Percentiles rank a stretch among this genome's conserved stretches.
phyloP scores from a whole-genome alignment of 2,329 filamentous ascomycete species.

The Zymoseptoria tritici region DNA sequence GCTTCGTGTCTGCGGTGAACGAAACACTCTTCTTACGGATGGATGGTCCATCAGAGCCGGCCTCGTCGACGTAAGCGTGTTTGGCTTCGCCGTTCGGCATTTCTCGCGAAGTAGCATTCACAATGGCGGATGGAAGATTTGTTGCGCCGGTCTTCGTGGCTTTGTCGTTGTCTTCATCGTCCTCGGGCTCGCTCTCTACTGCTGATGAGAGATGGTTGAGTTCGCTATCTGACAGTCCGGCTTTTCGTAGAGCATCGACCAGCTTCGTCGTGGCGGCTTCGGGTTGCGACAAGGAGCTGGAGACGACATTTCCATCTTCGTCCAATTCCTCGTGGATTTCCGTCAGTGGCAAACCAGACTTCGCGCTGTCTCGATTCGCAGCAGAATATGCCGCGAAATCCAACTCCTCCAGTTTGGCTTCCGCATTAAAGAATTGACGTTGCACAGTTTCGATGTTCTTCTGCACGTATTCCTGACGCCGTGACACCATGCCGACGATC shows the following conservation, averaged over 20 bases:
- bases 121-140: slow-evolving; percentile 11
- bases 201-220: slow-evolving; percentile 5
- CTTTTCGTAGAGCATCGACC: slow-evolving; percentile 65
- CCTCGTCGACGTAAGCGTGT: neutral
- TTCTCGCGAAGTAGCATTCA: slow-evolving; percentile 3
- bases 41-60: slow-evolving; percentile 14
- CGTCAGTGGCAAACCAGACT: slow-evolving; percentile 61
- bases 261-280: slow-evolving; percentile 61
- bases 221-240: slow-evolving; percentile 49
- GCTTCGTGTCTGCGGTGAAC: slow-evolving; percentile 55
- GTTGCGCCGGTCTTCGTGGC: neutral
- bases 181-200: slow-evolving; percentile 8
- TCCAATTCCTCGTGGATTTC: slow-evolving; percentile 92
- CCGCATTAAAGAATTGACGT: slow-evolving; percentile 61
- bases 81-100: slow-evolving; percentile 2
- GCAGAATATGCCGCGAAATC: slow-evolving; percentile 25
- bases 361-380: slow-evolving; percentile 32
- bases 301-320: slow-evolving; percentile 78
- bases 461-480: slow-evolving; percentile 81
- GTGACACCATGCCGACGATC: slow-evolving; percentile 59
- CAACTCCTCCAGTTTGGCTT: slow-evolving; percentile 62
- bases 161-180: slow-evolving; percentile 1
- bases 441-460: slow-evolving; percentile 69
- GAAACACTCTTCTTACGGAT: slow-evolving; percentile 50
- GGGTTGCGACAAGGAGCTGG: slow-evolving; percentile 44